Evolutionary conservation across 169 alveolate species (phyloP).

Genomic region (Plasmodium relictum): DNA sequence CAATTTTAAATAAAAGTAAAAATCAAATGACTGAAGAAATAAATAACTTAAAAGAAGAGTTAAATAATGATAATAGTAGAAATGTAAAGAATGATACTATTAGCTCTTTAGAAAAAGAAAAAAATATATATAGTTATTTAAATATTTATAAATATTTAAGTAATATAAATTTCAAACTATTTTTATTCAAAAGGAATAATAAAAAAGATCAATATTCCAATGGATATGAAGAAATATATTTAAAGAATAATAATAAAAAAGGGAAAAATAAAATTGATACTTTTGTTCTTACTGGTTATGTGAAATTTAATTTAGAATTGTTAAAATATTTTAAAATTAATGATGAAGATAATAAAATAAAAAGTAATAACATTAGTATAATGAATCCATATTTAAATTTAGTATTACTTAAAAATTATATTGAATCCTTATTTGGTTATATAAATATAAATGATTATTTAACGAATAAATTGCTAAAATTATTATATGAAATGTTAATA

Average conservation of each 20-base stretch:
- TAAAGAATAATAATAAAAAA: constrained; percentile 22
- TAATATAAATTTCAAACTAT: not conserved
- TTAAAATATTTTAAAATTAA: constrained; percentile 36
- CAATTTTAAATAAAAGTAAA: not conserved
- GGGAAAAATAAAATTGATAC: constrained; percentile 6
- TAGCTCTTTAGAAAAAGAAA: not conserved
- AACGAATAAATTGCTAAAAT: constrained; percentile 65
- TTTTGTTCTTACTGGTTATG: constrained; percentile 41
- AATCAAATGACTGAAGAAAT: not conserved
- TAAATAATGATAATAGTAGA: not conserved
- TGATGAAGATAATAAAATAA: constrained; percentile 7
- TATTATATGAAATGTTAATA: constrained; percentile 67
- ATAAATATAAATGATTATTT: constrained; percentile 43
- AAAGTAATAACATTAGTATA: constrained; percentile 10
- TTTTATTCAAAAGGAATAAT: not conserved
- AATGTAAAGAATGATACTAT: not conserved
- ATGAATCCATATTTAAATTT: constrained; percentile 66
- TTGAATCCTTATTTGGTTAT: constrained; percentile 40
- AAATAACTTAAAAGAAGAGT: not conserved
- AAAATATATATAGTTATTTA: not conserved
- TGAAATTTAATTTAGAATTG: constrained; percentile 49
- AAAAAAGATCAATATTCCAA: not conserved
- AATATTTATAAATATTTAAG: constrained; percentile 14
- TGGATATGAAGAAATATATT: constrained; percentile 55
- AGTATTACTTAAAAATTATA: constrained; percentile 43